These are phyloP conservation scores for Rhodotorula sp. DNA, from an alignment of 1,284 basidiomycete genomes.

Conservation along the genomic window DNA sequence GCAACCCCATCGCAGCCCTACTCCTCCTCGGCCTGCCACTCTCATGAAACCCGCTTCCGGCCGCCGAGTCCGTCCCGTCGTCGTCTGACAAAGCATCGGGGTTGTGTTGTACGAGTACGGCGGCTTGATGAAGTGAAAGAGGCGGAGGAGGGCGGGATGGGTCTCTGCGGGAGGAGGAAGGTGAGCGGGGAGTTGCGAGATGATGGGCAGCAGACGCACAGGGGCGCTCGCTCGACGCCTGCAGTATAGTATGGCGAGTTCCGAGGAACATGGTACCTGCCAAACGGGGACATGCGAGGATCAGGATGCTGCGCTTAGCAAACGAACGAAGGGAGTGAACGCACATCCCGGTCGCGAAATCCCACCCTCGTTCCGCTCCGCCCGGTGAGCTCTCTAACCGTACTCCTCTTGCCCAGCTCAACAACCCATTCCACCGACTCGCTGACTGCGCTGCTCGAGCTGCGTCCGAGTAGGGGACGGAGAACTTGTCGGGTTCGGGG, in stretches of 20 bases:
- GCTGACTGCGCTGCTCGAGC: slow-evolving; percentile 1
- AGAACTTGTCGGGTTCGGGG: background rate
- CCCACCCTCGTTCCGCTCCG: slow-evolving; percentile 4
- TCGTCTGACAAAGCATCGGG: slow-evolving; percentile 9
- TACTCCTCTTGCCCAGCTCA: background rate
- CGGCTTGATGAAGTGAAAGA: background rate
- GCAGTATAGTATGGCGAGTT: slow-evolving; percentile 3
- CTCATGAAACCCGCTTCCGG: background rate
- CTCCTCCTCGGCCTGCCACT: slow-evolving; percentile 9
- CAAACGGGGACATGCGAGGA: background rate
- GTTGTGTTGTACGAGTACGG: background rate
- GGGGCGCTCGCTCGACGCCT: background rate
- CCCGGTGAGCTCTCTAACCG: background rate
- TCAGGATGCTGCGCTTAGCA: too few species aligned
- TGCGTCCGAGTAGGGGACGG: background rate
- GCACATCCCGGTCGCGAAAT: slow-evolving; percentile 9
- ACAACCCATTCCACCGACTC: slow-evolving; percentile 3
- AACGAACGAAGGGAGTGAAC: background rate
- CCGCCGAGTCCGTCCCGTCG: background rate
- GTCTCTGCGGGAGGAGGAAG: background rate
- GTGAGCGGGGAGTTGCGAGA: background rate
- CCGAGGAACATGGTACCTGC: slow-evolving; percentile 6
- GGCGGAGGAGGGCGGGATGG: background rate
- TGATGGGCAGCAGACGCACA: background rate
- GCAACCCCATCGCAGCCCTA: slow-evolving; percentile 1